These are phyloP conservation scores for Tremella yokohamensis DNA, from an alignment of 768 basidiomycete species.

Conservation along the genomic window DNA sequence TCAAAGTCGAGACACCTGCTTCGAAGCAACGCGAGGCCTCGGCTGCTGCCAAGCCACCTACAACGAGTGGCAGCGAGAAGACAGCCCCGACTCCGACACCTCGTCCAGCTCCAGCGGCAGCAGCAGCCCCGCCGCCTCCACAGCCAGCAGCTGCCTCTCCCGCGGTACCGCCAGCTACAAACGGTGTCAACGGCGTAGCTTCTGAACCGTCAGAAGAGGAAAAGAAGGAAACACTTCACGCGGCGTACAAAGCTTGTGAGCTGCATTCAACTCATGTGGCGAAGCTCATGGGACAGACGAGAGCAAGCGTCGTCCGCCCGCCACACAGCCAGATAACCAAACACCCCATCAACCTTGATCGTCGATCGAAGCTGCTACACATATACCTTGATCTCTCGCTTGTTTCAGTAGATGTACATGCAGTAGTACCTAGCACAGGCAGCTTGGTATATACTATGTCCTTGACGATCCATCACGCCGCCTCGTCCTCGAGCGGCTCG, in stretches of 20 bases:
- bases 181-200: background rate
- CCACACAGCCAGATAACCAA: background rate
- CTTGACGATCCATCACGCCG: too few species aligned
- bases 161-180: background rate
- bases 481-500: conserved; percentile 2
- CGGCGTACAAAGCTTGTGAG: conserved; percentile 34
- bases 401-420: too few species aligned
- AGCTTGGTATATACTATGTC: too few species aligned
- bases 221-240: conserved; percentile 16
- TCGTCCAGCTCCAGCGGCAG: conserved; percentile 5
- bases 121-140: conserved; percentile 3
- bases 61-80: background rate
- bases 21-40: conserved; percentile 44
- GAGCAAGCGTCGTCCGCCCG: conserved; percentile 6
- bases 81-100: conserved; percentile 1
- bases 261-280: background rate
- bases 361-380: too few species aligned
- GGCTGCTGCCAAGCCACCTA: background rate
- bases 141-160: conserved; percentile 8
- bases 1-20: conserved; percentile 47
- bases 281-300: conserved; percentile 7
- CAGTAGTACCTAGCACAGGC: too few species aligned
- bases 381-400: too few species aligned
- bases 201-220: conserved; percentile 1
- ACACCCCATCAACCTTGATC: conserved; percentile 3